phyloP scores from a whole-genome alignment of 805 yeast species.

The Dipodascus albidus region DNA sequence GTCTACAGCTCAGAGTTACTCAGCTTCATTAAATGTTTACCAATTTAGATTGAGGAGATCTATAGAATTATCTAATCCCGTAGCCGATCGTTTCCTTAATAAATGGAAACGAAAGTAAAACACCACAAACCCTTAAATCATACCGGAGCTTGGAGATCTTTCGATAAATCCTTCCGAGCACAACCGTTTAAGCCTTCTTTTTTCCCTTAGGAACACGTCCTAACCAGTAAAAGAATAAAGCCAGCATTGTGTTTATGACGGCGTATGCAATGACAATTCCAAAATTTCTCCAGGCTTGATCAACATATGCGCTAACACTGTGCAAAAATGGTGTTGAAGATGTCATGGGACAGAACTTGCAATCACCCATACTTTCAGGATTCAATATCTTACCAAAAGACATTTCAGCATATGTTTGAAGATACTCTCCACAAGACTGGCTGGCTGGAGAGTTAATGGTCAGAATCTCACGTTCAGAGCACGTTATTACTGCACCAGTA shows the following conservation, averaged over 20 bases:
- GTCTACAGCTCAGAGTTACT: too few species aligned
- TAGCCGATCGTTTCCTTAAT: too few species aligned
- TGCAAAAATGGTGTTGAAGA: conserved; percentile 24
- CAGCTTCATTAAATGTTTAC: too few species aligned
- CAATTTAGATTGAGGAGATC: too few species aligned
- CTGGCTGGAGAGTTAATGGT: conserved; percentile 43
- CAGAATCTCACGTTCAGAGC: conserved; percentile 39
- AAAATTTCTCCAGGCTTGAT: conserved; percentile 42
- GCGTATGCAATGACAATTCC: conserved; percentile 45
- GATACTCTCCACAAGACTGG: conserved; percentile 45
- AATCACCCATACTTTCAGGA: conserved; percentile 35
- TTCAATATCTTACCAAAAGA: conserved; percentile 40
- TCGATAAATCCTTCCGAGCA: too few species aligned
- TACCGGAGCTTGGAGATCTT: too few species aligned
- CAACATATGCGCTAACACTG: conserved; percentile 21
- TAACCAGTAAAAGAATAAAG: conserved; percentile 44
- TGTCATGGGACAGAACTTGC: background rate
- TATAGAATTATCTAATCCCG: too few species aligned
- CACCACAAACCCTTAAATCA: too few species aligned
- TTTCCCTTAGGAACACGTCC: conserved; percentile 59
- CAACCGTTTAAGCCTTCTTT: background rate
- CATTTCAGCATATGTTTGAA: conserved; percentile 27
- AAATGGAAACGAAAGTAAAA: too few species aligned
- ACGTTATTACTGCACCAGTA: conserved; percentile 36
- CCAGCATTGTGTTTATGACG: conserved; percentile 33